Conservation (phyloP, 306 rosid species). For the Vigna mungo region DNA sequence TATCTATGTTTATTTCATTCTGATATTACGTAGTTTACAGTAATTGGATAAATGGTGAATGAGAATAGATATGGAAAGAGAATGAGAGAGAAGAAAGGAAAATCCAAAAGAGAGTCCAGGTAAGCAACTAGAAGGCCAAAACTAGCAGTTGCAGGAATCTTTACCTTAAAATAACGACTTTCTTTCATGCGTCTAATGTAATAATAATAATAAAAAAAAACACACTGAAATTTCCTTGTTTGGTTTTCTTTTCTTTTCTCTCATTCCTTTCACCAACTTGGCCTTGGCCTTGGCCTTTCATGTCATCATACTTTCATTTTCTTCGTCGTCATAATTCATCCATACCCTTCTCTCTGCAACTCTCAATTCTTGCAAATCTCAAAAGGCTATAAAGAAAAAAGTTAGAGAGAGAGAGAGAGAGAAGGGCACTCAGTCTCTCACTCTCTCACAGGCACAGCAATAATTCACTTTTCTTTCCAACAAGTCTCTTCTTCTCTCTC, state of each 20-base stretch:
- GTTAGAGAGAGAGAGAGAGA: conserved; percentile 70
- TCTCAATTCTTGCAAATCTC: conserved; percentile 65
- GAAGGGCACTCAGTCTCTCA: background rate
- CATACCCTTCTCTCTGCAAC: conserved; percentile 55
- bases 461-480: conserved; percentile 69
- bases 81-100: background rate
- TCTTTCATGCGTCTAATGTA: conserved; percentile 30
- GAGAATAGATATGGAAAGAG: background rate
- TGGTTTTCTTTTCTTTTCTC: conserved; percentile 8
- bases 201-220: background rate
- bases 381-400: conserved; percentile 64
- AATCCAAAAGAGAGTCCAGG: conserved; percentile 27
- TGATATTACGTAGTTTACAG: no score
- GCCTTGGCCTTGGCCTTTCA: background rate
- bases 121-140: conserved; percentile 32
- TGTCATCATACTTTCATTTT: conserved; percentile 39
- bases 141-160: conserved; percentile 65
- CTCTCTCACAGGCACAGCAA: conserved; percentile 57
- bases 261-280: conserved; percentile 35
- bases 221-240: background rate
- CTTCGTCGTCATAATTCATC: conserved; percentile 53
- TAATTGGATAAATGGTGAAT: no score
- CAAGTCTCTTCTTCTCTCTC: conserved; percentile 51
- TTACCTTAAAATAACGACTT: conserved; percentile 71
- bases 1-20: no score